These are phyloP conservation scores for Paulownia fortunei DNA, from an alignment of 257 asterid species.

Conservation along the genomic window DNA sequence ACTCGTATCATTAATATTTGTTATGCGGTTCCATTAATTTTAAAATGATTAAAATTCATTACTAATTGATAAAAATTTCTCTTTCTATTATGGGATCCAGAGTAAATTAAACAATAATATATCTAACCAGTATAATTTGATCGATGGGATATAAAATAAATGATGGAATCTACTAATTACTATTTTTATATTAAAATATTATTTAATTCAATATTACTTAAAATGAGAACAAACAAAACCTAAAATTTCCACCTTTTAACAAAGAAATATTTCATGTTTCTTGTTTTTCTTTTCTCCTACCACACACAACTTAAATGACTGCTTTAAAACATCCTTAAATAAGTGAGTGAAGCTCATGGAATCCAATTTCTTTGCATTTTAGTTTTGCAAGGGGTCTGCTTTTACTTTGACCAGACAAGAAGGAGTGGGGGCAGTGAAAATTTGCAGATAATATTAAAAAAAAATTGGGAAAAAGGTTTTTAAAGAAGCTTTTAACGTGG, in stretches of 20 bases:
- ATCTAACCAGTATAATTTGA: no score
- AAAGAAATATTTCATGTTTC: background rate
- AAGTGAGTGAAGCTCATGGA: conserved; percentile 30
- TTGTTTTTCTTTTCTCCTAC: background rate
- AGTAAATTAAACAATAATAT: no score
- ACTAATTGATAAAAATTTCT: no score
- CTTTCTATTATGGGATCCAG: no score
- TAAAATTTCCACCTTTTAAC: background rate
- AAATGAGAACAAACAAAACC: no score
- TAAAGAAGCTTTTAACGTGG: conserved; percentile 57
- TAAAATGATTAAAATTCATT: no score
- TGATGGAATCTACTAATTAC: no score
- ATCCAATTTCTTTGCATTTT: conserved; percentile 24
- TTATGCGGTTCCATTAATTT: no score
- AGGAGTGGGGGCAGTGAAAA: conserved; percentile 39
- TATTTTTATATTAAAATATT: no score
- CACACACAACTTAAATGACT: conserved; percentile 10
- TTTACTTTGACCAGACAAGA: conserved; percentile 50
- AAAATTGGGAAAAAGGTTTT: conserved; percentile 19
- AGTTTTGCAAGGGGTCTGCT: background rate
- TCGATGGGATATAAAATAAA: no score
- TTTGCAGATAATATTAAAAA: conserved; percentile 9
- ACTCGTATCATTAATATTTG: no score
- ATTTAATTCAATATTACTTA: no score
- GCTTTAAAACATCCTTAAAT: conserved; percentile 2